Percentiles rank a stretch among this genome's conserved stretches.
phyloP scores from a whole-genome alignment of 305 asterid genomes.

The Fraxinus angustifolia region DNA sequence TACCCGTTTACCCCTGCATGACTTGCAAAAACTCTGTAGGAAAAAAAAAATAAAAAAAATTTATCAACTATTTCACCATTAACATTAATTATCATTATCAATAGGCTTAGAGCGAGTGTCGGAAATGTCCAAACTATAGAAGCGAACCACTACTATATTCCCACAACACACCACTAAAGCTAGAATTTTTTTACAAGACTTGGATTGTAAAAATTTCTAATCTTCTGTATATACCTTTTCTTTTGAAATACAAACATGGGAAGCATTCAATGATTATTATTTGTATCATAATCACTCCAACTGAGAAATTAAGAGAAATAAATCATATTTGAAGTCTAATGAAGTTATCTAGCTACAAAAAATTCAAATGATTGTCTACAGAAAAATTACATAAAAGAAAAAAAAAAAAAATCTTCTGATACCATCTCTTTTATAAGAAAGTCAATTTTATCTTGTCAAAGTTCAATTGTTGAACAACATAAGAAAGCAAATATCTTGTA shows the following conservation, averaged over 20 bases:
- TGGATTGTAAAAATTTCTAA: not conserved
- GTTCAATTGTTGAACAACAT: not conserved
- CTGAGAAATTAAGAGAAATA: not conserved
- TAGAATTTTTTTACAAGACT: not conserved
- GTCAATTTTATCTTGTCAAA: not conserved
- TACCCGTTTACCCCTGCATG: conserved; percentile 82
- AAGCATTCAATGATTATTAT: not conserved
- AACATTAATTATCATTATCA: not conserved
- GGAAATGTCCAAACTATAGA: not conserved
- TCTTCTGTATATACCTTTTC: not conserved
- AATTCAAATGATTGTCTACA: not conserved
- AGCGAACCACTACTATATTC: not conserved
- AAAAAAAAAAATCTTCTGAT: not conserved
- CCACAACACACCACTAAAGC: not conserved
- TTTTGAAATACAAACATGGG: not conserved
- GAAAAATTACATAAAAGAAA: not conserved
- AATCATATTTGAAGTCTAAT: not conserved
- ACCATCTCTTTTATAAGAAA: not conserved
- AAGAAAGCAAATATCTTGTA: not conserved
- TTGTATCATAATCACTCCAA: not conserved
- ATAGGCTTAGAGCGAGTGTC: not conserved
- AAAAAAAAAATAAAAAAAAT: not conserved
- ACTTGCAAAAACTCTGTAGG: conserved; percentile 76
- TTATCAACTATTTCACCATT: not conserved
- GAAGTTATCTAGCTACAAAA: not conserved